These are phyloP conservation scores for Monilinia fructigena DNA, from an alignment of 2,329 filamentous ascomycete species.

Conservation along the genomic window DNA sequence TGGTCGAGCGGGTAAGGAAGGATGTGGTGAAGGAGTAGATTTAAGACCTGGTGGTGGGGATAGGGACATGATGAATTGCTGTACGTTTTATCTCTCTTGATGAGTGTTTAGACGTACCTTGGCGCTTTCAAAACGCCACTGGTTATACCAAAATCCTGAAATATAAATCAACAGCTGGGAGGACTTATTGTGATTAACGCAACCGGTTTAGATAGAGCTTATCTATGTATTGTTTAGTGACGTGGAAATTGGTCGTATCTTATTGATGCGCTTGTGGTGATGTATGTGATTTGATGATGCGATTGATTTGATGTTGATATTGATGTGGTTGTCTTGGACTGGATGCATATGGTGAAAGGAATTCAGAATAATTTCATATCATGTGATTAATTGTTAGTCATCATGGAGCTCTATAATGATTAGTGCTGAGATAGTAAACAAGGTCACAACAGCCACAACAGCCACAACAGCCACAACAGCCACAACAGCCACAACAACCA, in stretches of 20 bases:
- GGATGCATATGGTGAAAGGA: not conserved
- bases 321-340: not conserved
- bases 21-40: constrained; percentile 47
- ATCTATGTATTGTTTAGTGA: not conserved
- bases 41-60: constrained; percentile 77
- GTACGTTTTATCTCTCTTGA: constrained; percentile 35
- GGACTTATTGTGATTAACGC: constrained; percentile 5
- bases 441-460: not conserved
- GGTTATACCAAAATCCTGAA: constrained; percentile 14
- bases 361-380: constrained; percentile 7
- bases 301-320: not conserved
- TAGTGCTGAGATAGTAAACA: not conserved
- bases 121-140: constrained; percentile 37
- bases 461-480: no score
- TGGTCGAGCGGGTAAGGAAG: constrained; percentile 75
- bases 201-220: not conserved
- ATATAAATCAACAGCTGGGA: not conserved
- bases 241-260: not conserved
- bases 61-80: constrained; percentile 74
- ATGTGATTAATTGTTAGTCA: not conserved
- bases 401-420: not conserved
- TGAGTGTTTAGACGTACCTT: constrained; percentile 42
- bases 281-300: not conserved
- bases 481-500: no score
- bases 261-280: not conserved